These are phyloP conservation scores for Chenopodium formosanum DNA, from an alignment of 148 eudicot genomes.

Conservation along the genomic window DNA sequence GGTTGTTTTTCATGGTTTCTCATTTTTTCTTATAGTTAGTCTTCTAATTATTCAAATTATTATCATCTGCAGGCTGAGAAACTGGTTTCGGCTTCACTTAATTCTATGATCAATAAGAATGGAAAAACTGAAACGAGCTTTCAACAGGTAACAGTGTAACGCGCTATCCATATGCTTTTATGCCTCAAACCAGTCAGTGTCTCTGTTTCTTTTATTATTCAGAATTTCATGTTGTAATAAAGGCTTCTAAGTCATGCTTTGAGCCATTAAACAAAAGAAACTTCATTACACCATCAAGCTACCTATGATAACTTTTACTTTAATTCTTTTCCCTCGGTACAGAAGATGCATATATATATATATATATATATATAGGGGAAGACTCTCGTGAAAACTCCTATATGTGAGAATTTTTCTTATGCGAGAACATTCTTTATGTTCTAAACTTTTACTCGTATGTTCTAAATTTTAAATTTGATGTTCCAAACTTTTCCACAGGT, in stretches of 20 bases:
- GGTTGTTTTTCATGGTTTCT: constrained; percentile 7
- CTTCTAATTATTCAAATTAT: neutral
- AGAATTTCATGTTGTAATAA: neutral
- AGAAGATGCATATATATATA: neutral
- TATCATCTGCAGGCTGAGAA: constrained; percentile 67
- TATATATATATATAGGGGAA: too few relatives aligned
- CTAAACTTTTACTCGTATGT: too few relatives aligned
- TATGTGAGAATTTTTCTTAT: too few relatives aligned
- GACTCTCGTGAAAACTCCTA: too few relatives aligned
- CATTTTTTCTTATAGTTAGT: neutral
- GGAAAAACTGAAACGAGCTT: constrained; percentile 44
- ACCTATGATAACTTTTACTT: neutral
- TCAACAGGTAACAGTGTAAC: constrained; percentile 57
- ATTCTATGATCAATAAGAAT: constrained; percentile 32
- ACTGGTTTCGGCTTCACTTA: constrained; percentile 74
- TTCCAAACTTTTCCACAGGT: too few relatives aligned
- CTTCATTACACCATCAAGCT: neutral
- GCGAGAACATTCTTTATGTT: too few relatives aligned
- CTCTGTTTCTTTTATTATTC: neutral
- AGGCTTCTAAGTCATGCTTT: neutral
- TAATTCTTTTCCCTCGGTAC: neutral
- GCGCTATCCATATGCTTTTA: constrained; percentile 7
- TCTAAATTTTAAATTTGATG: too few relatives aligned
- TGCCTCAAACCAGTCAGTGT: neutral
- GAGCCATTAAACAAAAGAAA: neutral